A percentile compares a stretch with the other conserved stretches of the same genome.
These are phyloP conservation scores for Colletotrichum sp. DNA, from an alignment of 2,329 filamentous ascomycete genomes.

Conservation along the genomic window DNA sequence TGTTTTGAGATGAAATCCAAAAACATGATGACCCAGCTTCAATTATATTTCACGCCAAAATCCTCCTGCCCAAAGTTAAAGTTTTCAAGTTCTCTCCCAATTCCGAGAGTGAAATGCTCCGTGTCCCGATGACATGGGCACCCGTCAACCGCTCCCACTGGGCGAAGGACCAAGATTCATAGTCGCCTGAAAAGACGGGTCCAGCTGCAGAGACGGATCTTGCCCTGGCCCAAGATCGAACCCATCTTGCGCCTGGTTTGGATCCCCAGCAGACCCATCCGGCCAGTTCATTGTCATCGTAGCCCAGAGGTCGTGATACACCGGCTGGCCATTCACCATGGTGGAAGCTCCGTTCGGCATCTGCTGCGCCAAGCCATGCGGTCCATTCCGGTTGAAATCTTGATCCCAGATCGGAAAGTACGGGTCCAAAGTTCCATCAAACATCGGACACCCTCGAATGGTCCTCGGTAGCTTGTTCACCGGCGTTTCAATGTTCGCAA, in stretches of 20 bases:
- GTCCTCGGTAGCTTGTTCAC: constrained; percentile 22
- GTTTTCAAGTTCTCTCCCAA: background rate
- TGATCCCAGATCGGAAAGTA: constrained; percentile 53
- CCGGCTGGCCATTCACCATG: constrained; percentile 23
- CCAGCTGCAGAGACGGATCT: background rate
- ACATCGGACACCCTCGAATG: constrained; percentile 51
- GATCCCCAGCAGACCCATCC: constrained; percentile 1
- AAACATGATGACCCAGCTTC: background rate
- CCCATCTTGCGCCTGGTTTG: background rate
- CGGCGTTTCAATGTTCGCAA: constrained; percentile 35
- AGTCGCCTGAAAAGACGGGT: background rate
- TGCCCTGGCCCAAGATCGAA: background rate
- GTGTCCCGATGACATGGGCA: background rate
- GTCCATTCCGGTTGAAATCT: constrained; percentile 24
- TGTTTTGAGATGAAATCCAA: background rate
- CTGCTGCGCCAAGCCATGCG: background rate
- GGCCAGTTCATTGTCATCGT: constrained; percentile 55
- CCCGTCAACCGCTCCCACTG: background rate
- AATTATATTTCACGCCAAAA: background rate
- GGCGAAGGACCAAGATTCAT: background rate
- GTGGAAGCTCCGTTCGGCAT: constrained; percentile 1
- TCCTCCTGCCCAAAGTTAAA: background rate
- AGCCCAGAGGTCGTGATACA: constrained; percentile 52
- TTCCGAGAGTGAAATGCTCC: background rate
- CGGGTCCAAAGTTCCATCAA: constrained; percentile 54